Conservation (phyloP, 768 basidiomycete genomes). For the Naganishia vaughanmartiniae region DNA sequence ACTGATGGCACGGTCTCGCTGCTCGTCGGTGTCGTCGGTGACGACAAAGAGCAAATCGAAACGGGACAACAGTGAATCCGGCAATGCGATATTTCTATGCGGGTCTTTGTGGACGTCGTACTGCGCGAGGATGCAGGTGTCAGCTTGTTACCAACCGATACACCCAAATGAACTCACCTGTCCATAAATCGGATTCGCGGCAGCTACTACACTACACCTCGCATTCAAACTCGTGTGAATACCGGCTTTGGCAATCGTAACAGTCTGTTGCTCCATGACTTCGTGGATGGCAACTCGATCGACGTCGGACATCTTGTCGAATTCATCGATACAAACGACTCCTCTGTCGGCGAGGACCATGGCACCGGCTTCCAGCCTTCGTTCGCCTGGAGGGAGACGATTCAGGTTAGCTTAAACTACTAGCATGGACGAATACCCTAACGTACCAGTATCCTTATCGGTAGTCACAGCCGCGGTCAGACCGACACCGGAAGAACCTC, state of each 20-base stretch:
- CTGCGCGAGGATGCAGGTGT: conserved; percentile 53
- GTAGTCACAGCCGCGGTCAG: conserved; percentile 97
- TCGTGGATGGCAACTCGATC: conserved; percentile 99
- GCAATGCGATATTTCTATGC: conserved; percentile 95
- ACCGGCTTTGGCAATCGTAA: conserved; percentile 98
- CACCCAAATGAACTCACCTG: conserved; percentile 60
- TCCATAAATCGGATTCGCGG: conserved; percentile 97
- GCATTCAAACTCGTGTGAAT: conserved; percentile 98
- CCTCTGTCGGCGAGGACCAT: conserved; percentile 99
- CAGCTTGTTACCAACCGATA: neutral
- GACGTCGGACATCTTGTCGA: conserved; percentile 99
- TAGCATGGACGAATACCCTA: too few species aligned
- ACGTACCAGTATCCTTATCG: conserved; percentile 85
- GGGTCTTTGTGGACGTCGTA: conserved; percentile 99
- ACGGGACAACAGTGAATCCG: conserved; percentile 95
- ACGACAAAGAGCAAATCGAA: conserved; percentile 98
- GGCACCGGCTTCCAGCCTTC: conserved; percentile 93
- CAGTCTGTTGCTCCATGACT: conserved; percentile 99
- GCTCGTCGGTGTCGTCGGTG: conserved; percentile 95
- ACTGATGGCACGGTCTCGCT: conserved; percentile 86
- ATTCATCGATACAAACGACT: conserved; percentile 99
- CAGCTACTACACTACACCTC: conserved; percentile 93
- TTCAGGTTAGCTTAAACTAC: neutral
- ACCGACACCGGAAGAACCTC: conserved; percentile 98
- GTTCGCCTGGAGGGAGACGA: conserved; percentile 58